Conservation (phyloP, 441 rosid genomes). For the Pelargonium citronellum region DNA sequence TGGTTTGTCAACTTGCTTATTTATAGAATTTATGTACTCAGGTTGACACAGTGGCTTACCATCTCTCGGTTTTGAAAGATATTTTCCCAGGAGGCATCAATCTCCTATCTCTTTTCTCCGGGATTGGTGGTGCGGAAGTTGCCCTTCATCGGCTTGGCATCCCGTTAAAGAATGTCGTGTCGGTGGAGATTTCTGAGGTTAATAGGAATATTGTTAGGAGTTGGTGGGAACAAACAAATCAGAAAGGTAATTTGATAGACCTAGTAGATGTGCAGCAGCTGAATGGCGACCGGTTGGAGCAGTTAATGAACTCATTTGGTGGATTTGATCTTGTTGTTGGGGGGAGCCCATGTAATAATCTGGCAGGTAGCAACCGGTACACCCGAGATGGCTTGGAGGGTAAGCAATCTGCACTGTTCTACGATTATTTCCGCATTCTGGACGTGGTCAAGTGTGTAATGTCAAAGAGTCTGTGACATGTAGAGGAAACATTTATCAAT, state of each 20-base stretch:
- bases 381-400: conserved; percentile 76
- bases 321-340: conserved; percentile 81
- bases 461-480: conserved; percentile 23
- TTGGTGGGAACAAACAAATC: conserved; percentile 90
- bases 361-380: conserved; percentile 68
- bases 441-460: conserved; percentile 38
- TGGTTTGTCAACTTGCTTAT: too few species aligned
- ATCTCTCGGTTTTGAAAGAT: conserved; percentile 58
- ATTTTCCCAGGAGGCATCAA: conserved; percentile 65
- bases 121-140: conserved; percentile 93
- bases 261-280: conserved; percentile 46
- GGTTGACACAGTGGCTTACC: conserved; percentile 94
- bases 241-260: conserved; percentile 52
- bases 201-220: conserved; percentile 50
- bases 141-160: conserved; percentile 75
- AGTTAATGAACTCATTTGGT: conserved; percentile 46
- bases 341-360: conserved; percentile 88
- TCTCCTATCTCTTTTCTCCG: conserved; percentile 78
- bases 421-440: conserved; percentile 57
- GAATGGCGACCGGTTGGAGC: conserved; percentile 35
- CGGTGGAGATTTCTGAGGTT: conserved; percentile 63
- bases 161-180: conserved; percentile 56
- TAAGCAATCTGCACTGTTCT: conserved; percentile 66
- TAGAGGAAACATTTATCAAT: not conserved
- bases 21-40: conserved; percentile 15